phyloP scores from a whole-genome alignment of 2,329 filamentous ascomycete species.

The Delphinella strobiligena region DNA sequence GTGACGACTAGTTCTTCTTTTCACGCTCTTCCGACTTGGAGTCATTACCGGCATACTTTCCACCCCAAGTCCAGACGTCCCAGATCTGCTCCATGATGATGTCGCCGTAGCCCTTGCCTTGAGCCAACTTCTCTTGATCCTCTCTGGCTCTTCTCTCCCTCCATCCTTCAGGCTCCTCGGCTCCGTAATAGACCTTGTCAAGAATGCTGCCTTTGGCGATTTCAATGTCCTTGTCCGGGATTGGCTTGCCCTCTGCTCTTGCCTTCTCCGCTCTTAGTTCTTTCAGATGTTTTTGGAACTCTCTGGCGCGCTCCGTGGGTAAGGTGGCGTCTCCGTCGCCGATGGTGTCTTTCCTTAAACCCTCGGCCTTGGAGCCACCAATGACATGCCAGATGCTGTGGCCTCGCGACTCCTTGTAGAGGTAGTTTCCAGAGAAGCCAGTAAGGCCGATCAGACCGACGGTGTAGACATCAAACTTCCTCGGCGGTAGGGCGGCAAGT shows the following conservation, averaged over 20 bases:
- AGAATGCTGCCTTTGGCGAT: conserved; percentile 15
- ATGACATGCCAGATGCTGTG: conserved; percentile 23
- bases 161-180: conserved; percentile 31
- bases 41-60: background rate
- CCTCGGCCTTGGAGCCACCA: conserved; percentile 12
- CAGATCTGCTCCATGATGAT: conserved; percentile 27
- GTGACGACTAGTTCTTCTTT: background rate
- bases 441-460: conserved; percentile 39
- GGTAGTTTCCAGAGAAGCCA: conserved; percentile 37
- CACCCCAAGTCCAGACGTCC: conserved; percentile 13
- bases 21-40: background rate
- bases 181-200: conserved; percentile 26
- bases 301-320: conserved; percentile 25
- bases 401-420: conserved; percentile 30
- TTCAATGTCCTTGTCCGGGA: conserved; percentile 12
- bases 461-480: conserved; percentile 51
- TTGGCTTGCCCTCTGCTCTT: conserved; percentile 24
- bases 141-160: conserved; percentile 30
- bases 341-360: background rate
- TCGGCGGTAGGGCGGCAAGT: conserved; percentile 45
- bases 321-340: conserved; percentile 11
- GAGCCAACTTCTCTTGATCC: conserved; percentile 29
- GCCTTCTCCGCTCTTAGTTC: conserved; percentile 28
- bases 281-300: conserved; percentile 23
- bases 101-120: conserved; percentile 24